These are phyloP conservation scores for Harringtonia lauricola DNA, from an alignment of 2,329 filamentous ascomycete species.

Conservation along the genomic window DNA sequence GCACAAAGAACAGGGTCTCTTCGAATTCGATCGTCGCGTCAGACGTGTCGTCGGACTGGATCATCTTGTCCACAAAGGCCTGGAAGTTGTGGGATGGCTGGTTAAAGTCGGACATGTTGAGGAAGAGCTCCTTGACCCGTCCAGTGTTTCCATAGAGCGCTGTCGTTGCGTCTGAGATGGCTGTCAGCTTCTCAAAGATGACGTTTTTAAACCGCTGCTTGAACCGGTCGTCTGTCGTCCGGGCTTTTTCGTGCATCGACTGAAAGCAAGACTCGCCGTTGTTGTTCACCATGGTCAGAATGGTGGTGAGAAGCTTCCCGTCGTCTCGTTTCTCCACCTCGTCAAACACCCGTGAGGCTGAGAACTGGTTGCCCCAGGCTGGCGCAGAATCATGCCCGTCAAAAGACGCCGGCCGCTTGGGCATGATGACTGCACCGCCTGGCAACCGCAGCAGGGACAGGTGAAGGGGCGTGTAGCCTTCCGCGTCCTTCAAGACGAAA, in stretches of 20 bases:
- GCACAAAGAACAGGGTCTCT: slow-evolving; percentile 2
- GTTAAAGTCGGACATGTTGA: slow-evolving; percentile 3
- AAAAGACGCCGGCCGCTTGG: neutral
- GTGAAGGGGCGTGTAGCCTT: neutral
- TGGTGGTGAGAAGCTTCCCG: neutral
- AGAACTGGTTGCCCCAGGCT: neutral
- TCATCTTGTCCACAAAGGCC: neutral
- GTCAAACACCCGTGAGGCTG: neutral
- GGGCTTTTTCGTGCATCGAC: too few relatives aligned
- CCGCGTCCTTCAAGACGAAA: neutral
- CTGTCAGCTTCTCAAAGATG: neutral
- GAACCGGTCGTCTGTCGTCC: neutral
- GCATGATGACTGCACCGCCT: neutral
- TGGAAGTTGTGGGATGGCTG: neutral
- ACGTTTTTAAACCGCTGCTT: neutral
- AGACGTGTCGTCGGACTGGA: neutral
- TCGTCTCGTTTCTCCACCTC: neutral
- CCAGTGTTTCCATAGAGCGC: neutral
- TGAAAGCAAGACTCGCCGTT: neutral
- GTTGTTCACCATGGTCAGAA: neutral
- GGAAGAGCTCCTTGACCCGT: neutral
- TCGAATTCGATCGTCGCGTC: neutral
- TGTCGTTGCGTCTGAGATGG: neutral
- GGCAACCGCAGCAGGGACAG: neutral
- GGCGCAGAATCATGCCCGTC: neutral